A percentile compares a stretch with the other conserved stretches of the same genome.
Conservation (phyloP, 352 stramenopile genomes). For the Stramenopiles sp. region DNA sequence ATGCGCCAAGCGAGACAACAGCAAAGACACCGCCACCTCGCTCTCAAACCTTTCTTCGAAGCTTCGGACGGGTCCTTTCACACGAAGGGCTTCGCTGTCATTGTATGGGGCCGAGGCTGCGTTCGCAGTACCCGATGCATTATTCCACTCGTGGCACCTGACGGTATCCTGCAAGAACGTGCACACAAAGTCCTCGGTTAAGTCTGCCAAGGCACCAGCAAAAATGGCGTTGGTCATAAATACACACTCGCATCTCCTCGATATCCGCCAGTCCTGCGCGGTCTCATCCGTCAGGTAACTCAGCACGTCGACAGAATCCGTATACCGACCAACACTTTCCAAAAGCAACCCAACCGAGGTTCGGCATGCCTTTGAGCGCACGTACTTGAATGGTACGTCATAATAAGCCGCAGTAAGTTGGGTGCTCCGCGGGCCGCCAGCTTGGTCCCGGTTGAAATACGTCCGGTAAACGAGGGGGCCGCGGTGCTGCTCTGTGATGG, state of each 20-base stretch:
- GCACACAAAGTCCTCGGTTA: neutral
- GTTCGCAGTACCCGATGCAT: neutral
- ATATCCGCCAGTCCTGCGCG: neutral
- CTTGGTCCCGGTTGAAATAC: too few species aligned
- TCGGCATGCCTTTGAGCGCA: neutral
- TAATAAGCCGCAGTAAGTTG: too few species aligned
- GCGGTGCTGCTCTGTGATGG: too few species aligned
- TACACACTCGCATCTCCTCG: neutral
- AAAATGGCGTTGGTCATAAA: slow-evolving; percentile 8
- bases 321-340: neutral
- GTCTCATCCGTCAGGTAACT: neutral
- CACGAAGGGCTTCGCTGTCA: neutral
- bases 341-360: neutral
- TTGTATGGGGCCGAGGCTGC: too few species aligned
- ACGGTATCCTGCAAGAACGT: neutral
- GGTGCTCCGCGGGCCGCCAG: too few species aligned
- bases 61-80: neutral
- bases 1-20: neutral
- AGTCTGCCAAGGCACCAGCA: neutral
- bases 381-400: slow-evolving; percentile 11
- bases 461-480: too few species aligned
- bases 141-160: neutral
- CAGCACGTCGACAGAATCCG: neutral
- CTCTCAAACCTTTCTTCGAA: neutral
- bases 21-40: neutral